Base-by-base conservation (phyloP, 2,329 filamentous ascomycete species). In the Pestalotiopsis sp. region DNA sequence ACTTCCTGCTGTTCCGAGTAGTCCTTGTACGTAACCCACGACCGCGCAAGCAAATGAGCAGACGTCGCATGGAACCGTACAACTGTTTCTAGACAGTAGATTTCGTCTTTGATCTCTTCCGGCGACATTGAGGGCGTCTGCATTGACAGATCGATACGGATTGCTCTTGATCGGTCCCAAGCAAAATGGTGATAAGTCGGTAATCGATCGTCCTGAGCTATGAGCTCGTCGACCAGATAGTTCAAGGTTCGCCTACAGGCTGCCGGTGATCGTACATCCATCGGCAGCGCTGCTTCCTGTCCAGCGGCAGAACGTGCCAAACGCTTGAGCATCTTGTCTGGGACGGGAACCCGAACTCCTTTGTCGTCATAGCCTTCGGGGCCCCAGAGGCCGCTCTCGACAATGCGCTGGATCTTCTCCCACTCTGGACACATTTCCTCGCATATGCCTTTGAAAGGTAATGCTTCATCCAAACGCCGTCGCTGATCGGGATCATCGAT, bases 351-450 rank as follows among this genome's bases (percentile, higher is more conserved):
- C 23, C 79, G 72, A 4, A 82, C 80, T 45, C 80, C 82, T 68
- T 81, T 71, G 66, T 81, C 73, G 25, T 73, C 73, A 27, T 83
- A 82, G 73, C 87, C 90, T 74, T 91, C 89, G 6, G 86, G 82
- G 6, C 79, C 79, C 71, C 87, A 85, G 25, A 90, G 84, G 70
- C 91, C 87, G 72, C 84, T 81, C 75, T 91, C 88, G 62, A 86
- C 86, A 68, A 92, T 91, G 70, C 90, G 84, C 64, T 84, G 87
- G 41, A 90, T 85, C 76, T 87, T 87, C 75, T 92, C 90, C 77
- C 87, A 91, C 71, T 91, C 87, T 4, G 90, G 90, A 70, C 90
- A 92, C 90, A 91, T 92, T 31, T 90, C 87, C 73, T 91, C 88
- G 73, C 89, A 91, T 60, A 90, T 90, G 14, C 90, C 90, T 75